Percentiles rank a stretch among this genome's conserved stretches.
Evolutionary conservation across 2,329 filamentous ascomycete genomes (phyloP).

Genomic region (Fusarium multiceps): DNA sequence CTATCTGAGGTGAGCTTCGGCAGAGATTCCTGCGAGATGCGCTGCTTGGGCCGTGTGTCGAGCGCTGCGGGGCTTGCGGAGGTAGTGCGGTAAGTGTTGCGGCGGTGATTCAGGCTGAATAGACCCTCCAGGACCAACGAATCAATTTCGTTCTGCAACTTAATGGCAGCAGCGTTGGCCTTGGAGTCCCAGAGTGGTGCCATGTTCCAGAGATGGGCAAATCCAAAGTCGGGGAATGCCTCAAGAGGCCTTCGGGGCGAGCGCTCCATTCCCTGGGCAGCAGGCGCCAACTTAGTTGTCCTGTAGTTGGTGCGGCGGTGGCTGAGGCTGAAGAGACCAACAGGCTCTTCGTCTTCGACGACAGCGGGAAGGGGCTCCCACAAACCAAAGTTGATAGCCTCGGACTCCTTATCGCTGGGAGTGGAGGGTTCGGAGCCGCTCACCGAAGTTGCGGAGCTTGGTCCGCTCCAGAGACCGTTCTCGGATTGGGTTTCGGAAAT

Average conservation of each 20-base stretch:
- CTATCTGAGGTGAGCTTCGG: constrained; percentile 48
- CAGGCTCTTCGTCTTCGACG: constrained; percentile 34
- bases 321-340: constrained; percentile 43
- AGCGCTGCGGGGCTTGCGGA: constrained; percentile 44
- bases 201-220: constrained; percentile 44
- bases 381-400: constrained; percentile 40
- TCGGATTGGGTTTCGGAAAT: constrained; percentile 27
- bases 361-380: constrained; percentile 33
- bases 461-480: constrained; percentile 39
- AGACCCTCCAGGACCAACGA: constrained; percentile 39
- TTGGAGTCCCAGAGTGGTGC: constrained; percentile 43
- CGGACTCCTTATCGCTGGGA: constrained; percentile 9
- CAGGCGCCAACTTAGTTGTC: constrained; percentile 39
- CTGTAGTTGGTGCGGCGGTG: constrained; percentile 43
- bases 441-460: constrained; percentile 28
- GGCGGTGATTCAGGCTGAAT: constrained; percentile 44
- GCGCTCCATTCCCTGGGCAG: constrained; percentile 40
- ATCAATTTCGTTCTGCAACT: constrained; percentile 38
- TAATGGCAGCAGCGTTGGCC: constrained; percentile 29
- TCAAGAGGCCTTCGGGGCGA: constrained; percentile 33
- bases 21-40: constrained; percentile 46
- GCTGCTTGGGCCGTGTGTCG: constrained; percentile 50
- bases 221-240: constrained; percentile 36
- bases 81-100: constrained; percentile 45
- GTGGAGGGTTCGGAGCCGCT: constrained; percentile 26